These are phyloP conservation scores for Betula pendula DNA, from an alignment of 306 rosid species.

Conservation along the genomic window DNA sequence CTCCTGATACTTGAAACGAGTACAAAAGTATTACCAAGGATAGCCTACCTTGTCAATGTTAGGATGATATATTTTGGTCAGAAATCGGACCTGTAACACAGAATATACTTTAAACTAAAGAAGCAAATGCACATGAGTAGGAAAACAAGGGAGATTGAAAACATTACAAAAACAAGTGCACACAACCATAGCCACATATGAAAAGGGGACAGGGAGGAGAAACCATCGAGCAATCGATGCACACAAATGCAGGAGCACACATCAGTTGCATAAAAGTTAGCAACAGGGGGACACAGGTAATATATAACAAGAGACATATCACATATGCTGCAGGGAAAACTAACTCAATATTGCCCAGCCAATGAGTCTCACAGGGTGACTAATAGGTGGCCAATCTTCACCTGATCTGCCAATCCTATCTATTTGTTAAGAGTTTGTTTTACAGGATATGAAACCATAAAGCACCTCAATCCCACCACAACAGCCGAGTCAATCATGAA, in stretches of 20 bases:
- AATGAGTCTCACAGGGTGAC: neutral
- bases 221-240: neutral
- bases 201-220: neutral
- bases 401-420: neutral
- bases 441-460: neutral
- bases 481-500: neutral
- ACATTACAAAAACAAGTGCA: neutral
- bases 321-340: neutral
- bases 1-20: neutral
- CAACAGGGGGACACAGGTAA: neutral
- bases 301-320: neutral
- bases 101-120: neutral
- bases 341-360: neutral
- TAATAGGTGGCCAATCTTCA: neutral
- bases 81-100: constrained; percentile 80
- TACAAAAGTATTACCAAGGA: constrained; percentile 15
- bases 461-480: constrained; percentile 4
- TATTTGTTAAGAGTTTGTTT: neutral
- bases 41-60: constrained; percentile 88
- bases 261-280: neutral
- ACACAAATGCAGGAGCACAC: neutral
- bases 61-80: constrained; percentile 95
- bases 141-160: constrained; percentile 5
- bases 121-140: constrained; percentile 14
- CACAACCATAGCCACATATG: neutral